phyloP scores from a whole-genome alignment of 768 basidiomycete species.

The Favolaschia claudopus region DNA sequence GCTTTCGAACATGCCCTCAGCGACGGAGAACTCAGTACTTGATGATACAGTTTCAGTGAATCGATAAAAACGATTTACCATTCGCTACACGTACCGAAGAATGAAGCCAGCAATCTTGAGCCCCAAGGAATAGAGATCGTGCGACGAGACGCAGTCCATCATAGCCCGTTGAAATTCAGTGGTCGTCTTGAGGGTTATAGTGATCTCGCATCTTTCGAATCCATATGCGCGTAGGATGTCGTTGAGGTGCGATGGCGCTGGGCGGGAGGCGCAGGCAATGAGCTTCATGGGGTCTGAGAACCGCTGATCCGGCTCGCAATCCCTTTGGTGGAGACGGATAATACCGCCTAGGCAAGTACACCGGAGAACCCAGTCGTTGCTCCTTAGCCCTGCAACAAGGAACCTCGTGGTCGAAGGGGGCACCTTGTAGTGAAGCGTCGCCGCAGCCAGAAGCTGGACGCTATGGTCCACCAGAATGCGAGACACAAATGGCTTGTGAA shows the following conservation, averaged over 20 bases:
- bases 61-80: background rate
- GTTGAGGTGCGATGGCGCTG: constrained; percentile 56
- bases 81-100: constrained; percentile 34
- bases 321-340: constrained; percentile 54
- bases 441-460: constrained; percentile 51
- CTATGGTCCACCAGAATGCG: constrained; percentile 59
- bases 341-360: constrained; percentile 61
- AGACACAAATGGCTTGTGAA: constrained; percentile 52
- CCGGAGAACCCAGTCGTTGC: constrained; percentile 60
- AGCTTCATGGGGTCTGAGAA: constrained; percentile 58
- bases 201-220: constrained; percentile 52
- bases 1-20: constrained; percentile 61
- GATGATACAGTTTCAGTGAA: background rate
- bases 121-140: constrained; percentile 60
- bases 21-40: constrained; percentile 66
- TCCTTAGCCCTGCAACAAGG: constrained; percentile 63
- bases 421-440: constrained; percentile 54
- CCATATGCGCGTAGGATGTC: constrained; percentile 61
- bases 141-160: constrained; percentile 54
- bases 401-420: constrained; percentile 55
- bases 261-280: constrained; percentile 44
- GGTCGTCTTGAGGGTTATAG: constrained; percentile 47
- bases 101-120: constrained; percentile 57
- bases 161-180: constrained; percentile 61
- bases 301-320: constrained; percentile 53